A percentile compares a stretch with the other conserved stretches of the same genome.
Conservation (phyloP, 2,329 filamentous ascomycete species). For the Lasiodiplodia hormozganensis region DNA sequence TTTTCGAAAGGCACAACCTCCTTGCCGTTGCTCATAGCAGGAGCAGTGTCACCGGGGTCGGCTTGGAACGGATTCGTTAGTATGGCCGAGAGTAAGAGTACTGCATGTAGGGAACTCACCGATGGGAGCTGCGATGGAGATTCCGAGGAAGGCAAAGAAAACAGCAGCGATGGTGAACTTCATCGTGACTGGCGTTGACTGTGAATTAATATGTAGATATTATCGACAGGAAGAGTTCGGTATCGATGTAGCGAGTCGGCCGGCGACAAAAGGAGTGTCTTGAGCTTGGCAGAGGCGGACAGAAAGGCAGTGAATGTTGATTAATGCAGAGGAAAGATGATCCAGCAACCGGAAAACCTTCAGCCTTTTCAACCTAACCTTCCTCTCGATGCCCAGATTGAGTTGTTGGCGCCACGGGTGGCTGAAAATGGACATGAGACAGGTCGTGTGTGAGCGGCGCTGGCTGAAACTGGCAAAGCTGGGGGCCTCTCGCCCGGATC, state of each 20-base stretch:
- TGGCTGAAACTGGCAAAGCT: slow-evolving; percentile 18
- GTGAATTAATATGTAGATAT: slow-evolving; percentile 14
- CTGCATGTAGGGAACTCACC: neutral
- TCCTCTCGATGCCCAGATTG: neutral
- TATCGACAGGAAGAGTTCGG: neutral
- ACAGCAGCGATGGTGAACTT: slow-evolving; percentile 12
- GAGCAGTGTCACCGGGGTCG: slow-evolving; percentile 12
- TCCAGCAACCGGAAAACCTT: neutral
- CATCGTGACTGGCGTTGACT: neutral
- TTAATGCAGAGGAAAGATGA: neutral
- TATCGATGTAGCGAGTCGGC: slow-evolving; percentile 7
- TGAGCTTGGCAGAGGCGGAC: slow-evolving; percentile 5
- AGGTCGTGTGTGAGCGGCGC: neutral
- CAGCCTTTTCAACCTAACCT: slow-evolving; percentile 4
- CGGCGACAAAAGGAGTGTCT: slow-evolving; percentile 27
- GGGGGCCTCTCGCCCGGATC: slow-evolving; percentile 12
- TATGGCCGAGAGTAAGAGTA: accelerated
- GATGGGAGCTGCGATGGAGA: slow-evolving; percentile 5
- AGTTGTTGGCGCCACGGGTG: neutral
- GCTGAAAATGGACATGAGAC: slow-evolving; percentile 20
- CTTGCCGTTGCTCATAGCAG: slow-evolving; percentile 11
- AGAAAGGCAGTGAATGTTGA: neutral
- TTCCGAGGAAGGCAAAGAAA: neutral
- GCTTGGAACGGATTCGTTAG: neutral
- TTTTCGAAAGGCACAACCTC: neutral